Conservation (phyloP, 192 early-diverging fungal species). For the Kickxella alabastrina region DNA sequence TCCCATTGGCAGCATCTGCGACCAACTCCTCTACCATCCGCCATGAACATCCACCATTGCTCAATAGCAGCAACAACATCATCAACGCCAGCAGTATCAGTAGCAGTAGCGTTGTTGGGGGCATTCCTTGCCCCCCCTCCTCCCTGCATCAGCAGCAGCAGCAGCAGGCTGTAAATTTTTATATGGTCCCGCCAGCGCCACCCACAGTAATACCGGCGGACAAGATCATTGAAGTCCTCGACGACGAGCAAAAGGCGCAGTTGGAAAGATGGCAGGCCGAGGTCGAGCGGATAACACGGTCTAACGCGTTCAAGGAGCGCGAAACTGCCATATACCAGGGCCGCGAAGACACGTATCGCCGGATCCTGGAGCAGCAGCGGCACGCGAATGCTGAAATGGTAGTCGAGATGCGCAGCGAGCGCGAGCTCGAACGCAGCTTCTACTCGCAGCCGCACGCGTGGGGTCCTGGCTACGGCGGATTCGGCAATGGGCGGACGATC, state of each 20-base stretch:
- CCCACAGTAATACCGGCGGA: conserved; percentile 42
- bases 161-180: conserved; percentile 43
- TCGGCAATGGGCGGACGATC: conserved; percentile 54
- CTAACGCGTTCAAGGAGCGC: conserved; percentile 26
- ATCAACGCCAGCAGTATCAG: neutral
- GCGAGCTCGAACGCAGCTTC: conserved; percentile 21
- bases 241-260: conserved; percentile 29
- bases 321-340: conserved; percentile 37
- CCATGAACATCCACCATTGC: neutral
- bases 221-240: conserved; percentile 21
- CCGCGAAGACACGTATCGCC: conserved; percentile 34
- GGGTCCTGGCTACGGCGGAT: conserved; percentile 61
- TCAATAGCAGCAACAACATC: neutral
- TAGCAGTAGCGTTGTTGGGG: neutral
- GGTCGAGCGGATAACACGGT: conserved; percentile 14
- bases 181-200: conserved; percentile 30
- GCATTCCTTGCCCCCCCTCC: neutral
- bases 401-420: conserved; percentile 15
- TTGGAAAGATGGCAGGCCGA: conserved; percentile 30
- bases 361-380: conserved; percentile 32
- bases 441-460: conserved; percentile 18
- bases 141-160: conserved; percentile 10
- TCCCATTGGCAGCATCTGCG: conserved; percentile 7
- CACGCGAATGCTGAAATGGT: conserved; percentile 16
- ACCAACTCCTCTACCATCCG: conserved; percentile 8